Evolutionary conservation across 129 eudicot species (phyloP).

Genomic region (Centrapalus pauciflorus): DNA sequence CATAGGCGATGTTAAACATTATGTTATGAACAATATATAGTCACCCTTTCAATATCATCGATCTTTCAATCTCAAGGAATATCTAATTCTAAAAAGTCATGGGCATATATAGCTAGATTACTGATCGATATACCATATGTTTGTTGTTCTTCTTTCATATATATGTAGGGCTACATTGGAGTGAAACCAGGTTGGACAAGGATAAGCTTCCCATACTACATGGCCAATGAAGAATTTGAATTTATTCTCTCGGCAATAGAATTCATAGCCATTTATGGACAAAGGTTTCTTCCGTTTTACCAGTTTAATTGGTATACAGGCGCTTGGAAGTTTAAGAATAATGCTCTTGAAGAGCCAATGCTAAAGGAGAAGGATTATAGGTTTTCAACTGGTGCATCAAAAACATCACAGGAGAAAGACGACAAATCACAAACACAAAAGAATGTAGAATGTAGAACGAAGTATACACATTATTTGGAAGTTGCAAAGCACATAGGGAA

Average conservation of each 20-base stretch:
- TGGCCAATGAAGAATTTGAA: constrained; percentile 66
- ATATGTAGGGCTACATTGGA: constrained; percentile 55
- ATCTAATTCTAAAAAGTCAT: no score
- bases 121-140: constrained; percentile 19
- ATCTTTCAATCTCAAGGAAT: no score
- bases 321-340: constrained; percentile 45
- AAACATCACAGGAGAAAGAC: constrained; percentile 5
- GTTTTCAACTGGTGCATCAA: not conserved
- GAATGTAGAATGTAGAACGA: no score
- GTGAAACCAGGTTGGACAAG: constrained; percentile 86
- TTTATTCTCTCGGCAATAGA: constrained; percentile 57
- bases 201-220: constrained; percentile 75
- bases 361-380: not conserved
- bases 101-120: no score
- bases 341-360: constrained; percentile 7
- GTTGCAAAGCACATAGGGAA: constrained; percentile 27
- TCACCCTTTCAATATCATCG: no score
- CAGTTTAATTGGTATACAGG: constrained; percentile 65
- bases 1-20: no score
- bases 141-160: not conserved
- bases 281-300: constrained; percentile 64
- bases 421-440: constrained; percentile 11
- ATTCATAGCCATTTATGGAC: constrained; percentile 56
- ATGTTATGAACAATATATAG: no score
- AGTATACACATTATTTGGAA: no score